These are phyloP conservation scores for Alternaria burnsii DNA, from an alignment of 2,329 filamentous ascomycete species.

Conservation along the genomic window DNA sequence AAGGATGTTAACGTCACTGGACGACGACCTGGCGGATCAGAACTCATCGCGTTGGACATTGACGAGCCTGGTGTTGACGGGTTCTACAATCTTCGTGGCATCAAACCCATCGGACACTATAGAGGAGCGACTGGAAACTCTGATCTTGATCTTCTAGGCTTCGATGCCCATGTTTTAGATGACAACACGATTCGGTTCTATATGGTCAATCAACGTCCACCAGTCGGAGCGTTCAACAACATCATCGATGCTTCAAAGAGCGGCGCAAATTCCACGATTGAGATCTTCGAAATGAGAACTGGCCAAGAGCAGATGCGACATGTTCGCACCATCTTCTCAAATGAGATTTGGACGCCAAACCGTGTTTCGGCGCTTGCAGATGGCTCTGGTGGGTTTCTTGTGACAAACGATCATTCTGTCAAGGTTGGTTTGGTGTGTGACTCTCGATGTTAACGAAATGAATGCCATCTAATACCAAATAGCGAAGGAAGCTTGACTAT, in stretches of 20 bases:
- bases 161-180: constrained; percentile 37
- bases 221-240: constrained; percentile 32
- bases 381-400: constrained; percentile 32
- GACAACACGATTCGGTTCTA: constrained; percentile 39
- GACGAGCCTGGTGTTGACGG: constrained; percentile 35
- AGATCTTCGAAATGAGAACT: constrained; percentile 36
- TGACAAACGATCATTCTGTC: constrained; percentile 40
- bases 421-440: constrained; percentile 33
- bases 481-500: constrained; percentile 32
- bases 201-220: constrained; percentile 39
- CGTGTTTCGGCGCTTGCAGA: constrained; percentile 32
- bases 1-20: constrained; percentile 31
- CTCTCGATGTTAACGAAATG: not conserved
- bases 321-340: constrained; percentile 30
- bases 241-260: constrained; percentile 31
- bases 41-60: constrained; percentile 41
- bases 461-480: not conserved
- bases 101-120: constrained; percentile 32
- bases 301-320: constrained; percentile 35
- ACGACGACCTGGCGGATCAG: constrained; percentile 31
- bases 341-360: constrained; percentile 33
- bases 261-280: constrained; percentile 39
- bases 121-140: constrained; percentile 32
- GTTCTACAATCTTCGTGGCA: constrained; percentile 33
- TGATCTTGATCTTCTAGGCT: constrained; percentile 36